phyloP scores from a whole-genome alignment of 2,329 filamentous ascomycete genomes.

The Ascochyta rabiei region DNA sequence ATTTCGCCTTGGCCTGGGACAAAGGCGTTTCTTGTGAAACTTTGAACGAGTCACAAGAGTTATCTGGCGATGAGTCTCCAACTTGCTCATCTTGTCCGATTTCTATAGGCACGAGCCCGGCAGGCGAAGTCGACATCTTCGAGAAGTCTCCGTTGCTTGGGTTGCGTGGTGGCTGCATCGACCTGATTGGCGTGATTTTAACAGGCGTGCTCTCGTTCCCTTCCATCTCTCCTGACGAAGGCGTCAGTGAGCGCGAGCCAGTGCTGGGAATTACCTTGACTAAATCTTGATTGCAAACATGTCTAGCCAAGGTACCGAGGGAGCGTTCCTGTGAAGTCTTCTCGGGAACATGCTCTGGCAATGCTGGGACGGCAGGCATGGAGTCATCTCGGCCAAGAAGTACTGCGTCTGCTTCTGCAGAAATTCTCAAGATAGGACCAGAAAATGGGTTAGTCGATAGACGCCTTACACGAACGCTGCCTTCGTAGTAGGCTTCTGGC shows the following conservation, averaged over 20 bases:
- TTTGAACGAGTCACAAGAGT: neutral
- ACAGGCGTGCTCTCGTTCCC: neutral
- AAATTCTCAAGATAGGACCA: constrained; percentile 31
- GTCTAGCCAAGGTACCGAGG: constrained; percentile 16
- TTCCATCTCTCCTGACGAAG: constrained; percentile 4
- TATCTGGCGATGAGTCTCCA: no score
- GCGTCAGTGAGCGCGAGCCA: constrained; percentile 13
- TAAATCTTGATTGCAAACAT: constrained; percentile 16
- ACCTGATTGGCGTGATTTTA: constrained; percentile 29
- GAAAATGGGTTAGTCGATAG: constrained; percentile 22
- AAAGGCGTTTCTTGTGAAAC: neutral
- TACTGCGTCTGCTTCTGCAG: constrained; percentile 33
- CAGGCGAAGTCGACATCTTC: neutral
- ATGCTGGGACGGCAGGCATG: constrained; percentile 16
- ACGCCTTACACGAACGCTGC: constrained; percentile 25
- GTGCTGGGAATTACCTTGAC: constrained; percentile 9
- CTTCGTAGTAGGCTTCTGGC: constrained; percentile 1
- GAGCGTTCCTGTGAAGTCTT: constrained; percentile 9
- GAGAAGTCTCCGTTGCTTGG: constrained; percentile 1
- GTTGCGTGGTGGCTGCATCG: constrained; percentile 30
- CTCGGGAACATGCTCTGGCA: constrained; percentile 1
- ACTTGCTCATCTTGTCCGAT: no score
- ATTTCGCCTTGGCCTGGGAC: neutral
- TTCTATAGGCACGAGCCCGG: neutral
- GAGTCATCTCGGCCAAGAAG: constrained; percentile 20